Percentiles rank a stretch among this genome's conserved stretches.
These are phyloP conservation scores for Coffea humblotiana DNA, from an alignment of 305 asterid species.

Conservation along the genomic window DNA sequence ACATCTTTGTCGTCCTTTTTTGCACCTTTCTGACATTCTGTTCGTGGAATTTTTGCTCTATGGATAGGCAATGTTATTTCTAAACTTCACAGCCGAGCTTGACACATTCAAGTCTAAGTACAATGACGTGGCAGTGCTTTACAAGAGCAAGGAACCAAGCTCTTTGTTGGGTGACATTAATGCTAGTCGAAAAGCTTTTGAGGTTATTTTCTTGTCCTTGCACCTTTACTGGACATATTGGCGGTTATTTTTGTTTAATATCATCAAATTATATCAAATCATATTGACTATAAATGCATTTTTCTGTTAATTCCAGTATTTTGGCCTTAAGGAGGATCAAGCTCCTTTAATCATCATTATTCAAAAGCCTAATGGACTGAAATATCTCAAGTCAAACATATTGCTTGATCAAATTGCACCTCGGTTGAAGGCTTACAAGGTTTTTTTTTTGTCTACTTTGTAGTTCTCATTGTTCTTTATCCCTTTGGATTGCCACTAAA, in stretches of 20 bases:
- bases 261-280: neutral
- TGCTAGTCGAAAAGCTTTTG: constrained; percentile 54
- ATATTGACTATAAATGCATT: neutral
- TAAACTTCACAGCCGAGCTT: constrained; percentile 62
- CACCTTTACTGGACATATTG: neutral
- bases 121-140: constrained; percentile 55
- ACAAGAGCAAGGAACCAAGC: constrained; percentile 64
- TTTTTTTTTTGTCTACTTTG: constrained; percentile 23
- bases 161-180: constrained; percentile 78
- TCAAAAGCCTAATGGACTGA: constrained; percentile 45
- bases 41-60: neutral
- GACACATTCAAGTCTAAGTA: constrained; percentile 55
- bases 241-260: neutral
- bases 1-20: too few relatives aligned
- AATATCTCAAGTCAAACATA: constrained; percentile 55
- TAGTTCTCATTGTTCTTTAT: too few relatives aligned
- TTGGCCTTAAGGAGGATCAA: constrained; percentile 60
- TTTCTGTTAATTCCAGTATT: constrained; percentile 53
- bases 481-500: too few relatives aligned
- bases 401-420: constrained; percentile 58
- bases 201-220: constrained; percentile 34
- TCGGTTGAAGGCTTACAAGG: constrained; percentile 70
- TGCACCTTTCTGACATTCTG: too few relatives aligned
- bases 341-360: constrained; percentile 59
- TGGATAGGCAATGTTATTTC: constrained; percentile 68